Conservation (phyloP, 1,139 yeast species). For the Geotrichum cucujoidarum region DNA sequence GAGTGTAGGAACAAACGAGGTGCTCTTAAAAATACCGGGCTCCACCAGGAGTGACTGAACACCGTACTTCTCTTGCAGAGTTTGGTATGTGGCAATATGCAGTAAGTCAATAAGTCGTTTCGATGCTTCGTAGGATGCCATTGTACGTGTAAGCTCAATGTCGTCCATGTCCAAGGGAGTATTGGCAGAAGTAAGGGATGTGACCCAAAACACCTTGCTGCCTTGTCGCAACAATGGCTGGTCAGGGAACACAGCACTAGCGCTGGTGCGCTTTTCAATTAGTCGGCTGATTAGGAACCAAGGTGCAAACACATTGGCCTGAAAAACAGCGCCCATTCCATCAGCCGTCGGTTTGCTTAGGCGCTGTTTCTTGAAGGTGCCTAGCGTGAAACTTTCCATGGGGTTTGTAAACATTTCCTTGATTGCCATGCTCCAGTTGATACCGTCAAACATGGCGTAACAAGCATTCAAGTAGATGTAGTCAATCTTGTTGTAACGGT, state of each 20-base stretch:
- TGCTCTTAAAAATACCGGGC: slow-evolving; percentile 90
- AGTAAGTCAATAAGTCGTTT: slow-evolving; percentile 80
- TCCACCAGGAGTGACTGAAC: slow-evolving; percentile 75
- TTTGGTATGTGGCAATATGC: slow-evolving; percentile 63
- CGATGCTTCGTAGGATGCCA: slow-evolving; percentile 84
- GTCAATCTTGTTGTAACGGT: slow-evolving; percentile 62
- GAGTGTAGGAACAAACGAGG: slow-evolving; percentile 70
- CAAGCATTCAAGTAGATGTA: slow-evolving; percentile 84
- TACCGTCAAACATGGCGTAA: slow-evolving; percentile 79
- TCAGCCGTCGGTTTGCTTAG: slow-evolving; percentile 68
- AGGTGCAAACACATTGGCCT: slow-evolving; percentile 94
- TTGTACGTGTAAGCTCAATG: slow-evolving; percentile 59
- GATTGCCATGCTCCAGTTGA: slow-evolving; percentile 76
- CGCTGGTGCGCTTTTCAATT: slow-evolving; percentile 8
- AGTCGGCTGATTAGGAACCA: slow-evolving; percentile 50
- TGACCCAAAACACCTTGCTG: slow-evolving; percentile 76
- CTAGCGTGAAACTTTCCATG: slow-evolving; percentile 64
- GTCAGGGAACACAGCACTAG: slow-evolving; percentile 43
- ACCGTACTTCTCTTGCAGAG: slow-evolving; percentile 44
- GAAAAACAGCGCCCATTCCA: slow-evolving; percentile 82
- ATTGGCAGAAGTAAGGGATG: slow-evolving; percentile 73
- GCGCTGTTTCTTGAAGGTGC: slow-evolving; percentile 75
- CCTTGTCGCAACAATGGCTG: slow-evolving; percentile 47
- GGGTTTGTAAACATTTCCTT: slow-evolving; percentile 61
- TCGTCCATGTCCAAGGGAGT: slow-evolving; percentile 58